These are phyloP conservation scores for Xanthoconium separans DNA, from an alignment of 1,284 basidiomycete genomes.

Conservation along the genomic window DNA sequence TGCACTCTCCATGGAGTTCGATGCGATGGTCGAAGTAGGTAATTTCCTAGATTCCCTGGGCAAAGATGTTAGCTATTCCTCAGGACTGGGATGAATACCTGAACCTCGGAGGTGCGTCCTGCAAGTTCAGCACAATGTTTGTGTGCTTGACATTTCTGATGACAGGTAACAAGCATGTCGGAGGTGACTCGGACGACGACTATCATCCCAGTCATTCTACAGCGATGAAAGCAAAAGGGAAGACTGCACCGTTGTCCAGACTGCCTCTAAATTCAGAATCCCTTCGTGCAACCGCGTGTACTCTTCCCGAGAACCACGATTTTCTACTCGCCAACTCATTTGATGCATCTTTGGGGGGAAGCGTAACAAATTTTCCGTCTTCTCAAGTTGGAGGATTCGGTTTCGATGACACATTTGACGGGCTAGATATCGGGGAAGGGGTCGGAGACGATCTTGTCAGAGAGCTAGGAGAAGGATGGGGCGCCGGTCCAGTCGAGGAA, in stretches of 20 bases:
- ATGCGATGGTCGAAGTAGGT: slow-evolving; percentile 63
- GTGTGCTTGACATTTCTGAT: not conserved
- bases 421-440: slow-evolving; percentile 54
- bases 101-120: slow-evolving; percentile 37
- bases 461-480: slow-evolving; percentile 74
- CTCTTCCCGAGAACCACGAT: slow-evolving; percentile 67
- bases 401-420: slow-evolving; percentile 58
- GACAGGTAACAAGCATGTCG: slow-evolving; percentile 10
- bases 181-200: slow-evolving; percentile 45
- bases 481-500: slow-evolving; percentile 32
- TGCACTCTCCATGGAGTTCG: slow-evolving; percentile 60
- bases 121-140: not conserved
- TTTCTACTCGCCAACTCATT: slow-evolving; percentile 65
- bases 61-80: slow-evolving; percentile 1
- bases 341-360: slow-evolving; percentile 53
- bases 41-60: not conserved
- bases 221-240: slow-evolving; percentile 35
- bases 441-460: slow-evolving; percentile 68
- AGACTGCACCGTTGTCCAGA: slow-evolving; percentile 26
- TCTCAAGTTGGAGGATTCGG: slow-evolving; percentile 54
- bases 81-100: slow-evolving; percentile 68
- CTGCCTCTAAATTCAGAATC: slow-evolving; percentile 36
- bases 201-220: slow-evolving; percentile 51
- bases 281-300: slow-evolving; percentile 54
- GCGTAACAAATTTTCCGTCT: slow-evolving; percentile 46